These are phyloP conservation scores for Phialemoniopsis sp. DNA, from an alignment of 2,329 filamentous ascomycete species.

Conservation along the genomic window DNA sequence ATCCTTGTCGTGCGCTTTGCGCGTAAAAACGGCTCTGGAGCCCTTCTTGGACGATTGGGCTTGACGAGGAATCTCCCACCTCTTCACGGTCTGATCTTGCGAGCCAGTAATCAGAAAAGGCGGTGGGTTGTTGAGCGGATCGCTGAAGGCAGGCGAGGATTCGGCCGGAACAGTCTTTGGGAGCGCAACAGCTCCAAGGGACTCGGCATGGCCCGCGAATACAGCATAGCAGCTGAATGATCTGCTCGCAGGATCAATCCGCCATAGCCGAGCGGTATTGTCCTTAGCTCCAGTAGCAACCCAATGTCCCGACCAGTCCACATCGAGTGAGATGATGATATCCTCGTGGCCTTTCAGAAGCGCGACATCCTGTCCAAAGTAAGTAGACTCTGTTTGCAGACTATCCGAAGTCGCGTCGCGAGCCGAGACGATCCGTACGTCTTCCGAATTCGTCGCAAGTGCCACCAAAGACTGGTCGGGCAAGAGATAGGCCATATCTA, in stretches of 20 bases:
- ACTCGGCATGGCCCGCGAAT: conserved; percentile 91
- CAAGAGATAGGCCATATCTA: conserved; percentile 85
- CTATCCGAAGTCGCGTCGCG: conserved; percentile 29
- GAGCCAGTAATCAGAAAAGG: conserved; percentile 86
- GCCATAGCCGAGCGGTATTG: conserved; percentile 89
- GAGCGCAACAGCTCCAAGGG: conserved; percentile 82
- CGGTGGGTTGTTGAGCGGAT: conserved; percentile 77
- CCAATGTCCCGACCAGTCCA: conserved; percentile 97
- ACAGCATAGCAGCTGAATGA: conserved; percentile 50
- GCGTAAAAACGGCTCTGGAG: conserved; percentile 71
- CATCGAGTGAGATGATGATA: conserved; percentile 90
- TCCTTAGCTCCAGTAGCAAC: conserved; percentile 95
- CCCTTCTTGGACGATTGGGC: conserved; percentile 45
- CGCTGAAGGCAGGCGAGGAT: conserved; percentile 64
- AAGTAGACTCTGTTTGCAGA: conserved; percentile 27
- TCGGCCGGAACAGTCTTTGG: conserved; percentile 65
- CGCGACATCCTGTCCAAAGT: conserved; percentile 87
- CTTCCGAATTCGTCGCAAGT: conserved; percentile 91
- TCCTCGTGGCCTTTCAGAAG: conserved; percentile 88
- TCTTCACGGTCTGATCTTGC: conserved; percentile 92
- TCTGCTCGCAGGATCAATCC: conserved; percentile 69
- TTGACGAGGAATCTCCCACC: conserved; percentile 74
- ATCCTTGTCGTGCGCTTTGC: conserved; percentile 97
- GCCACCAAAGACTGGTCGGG: conserved; percentile 78
- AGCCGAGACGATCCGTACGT: conserved; percentile 81